Evolutionary conservation across 2,329 filamentous ascomycete genomes (phyloP), one percentile per base, ranked within the genome.

Genomic region (Hyphodiscus sp.): DNA sequence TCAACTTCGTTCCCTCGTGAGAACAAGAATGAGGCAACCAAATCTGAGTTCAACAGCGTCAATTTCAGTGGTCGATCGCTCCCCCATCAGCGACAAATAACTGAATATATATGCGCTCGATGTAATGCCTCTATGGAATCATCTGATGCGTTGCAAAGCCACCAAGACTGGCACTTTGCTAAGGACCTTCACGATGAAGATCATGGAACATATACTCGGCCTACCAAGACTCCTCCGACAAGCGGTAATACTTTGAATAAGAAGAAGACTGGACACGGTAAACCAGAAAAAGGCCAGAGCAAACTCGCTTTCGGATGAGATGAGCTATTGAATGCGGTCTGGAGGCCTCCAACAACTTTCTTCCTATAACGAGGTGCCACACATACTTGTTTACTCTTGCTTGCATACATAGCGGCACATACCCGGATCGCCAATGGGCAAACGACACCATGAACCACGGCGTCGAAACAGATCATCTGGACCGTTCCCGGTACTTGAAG

Each of bases 91-190:
- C 59, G 60, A 51, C 64, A 67, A 63, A 68, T 70, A 58, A 68
- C 65, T 41, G 65, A 71, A 44, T 71, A 75, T 62, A 63, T 69
- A 42, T 95, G 90, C 69, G 67, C 74, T 48, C 81, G 82, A 58
- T 96, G 91, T 69, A 76, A 79, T 55, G 76, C 79, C 63, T 67
- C 68, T n/a, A 74, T 94, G 33, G 74, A 77, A 13, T 73, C 76
- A 41, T 66, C 74, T 23, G 80, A 85, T 52, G 78, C 79, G 61
- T 67, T 83, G 46, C 79, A 84, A 60, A 91, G 88, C 70, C 94
- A 99, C 69, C 77, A 86, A 51, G 94, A 99, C 69, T 97, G 91
- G 86, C 94, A 99, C 71, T 86, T 96, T 71, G 94, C 94, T 45
- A 89, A 88, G 71, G 87, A 92, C 62, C 76, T 99, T 29, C 85